These are phyloP conservation scores for Elymus sibiricus DNA, from an alignment of 176 grass and related monocot species.

Conservation along the genomic window DNA sequence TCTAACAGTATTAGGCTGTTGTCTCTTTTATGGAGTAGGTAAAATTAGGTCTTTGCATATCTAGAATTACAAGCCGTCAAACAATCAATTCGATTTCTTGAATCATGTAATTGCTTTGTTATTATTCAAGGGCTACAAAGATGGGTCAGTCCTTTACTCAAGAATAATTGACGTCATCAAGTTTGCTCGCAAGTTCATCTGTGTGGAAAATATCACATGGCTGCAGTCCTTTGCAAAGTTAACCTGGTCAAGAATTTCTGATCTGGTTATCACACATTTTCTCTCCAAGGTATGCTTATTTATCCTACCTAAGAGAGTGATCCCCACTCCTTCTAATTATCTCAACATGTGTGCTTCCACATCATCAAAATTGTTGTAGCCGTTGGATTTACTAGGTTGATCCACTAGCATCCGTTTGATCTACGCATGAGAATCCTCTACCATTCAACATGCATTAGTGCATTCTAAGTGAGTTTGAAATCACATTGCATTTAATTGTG, in stretches of 20 bases:
- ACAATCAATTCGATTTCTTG: not conserved
- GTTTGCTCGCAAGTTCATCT: slow-evolving; percentile 67
- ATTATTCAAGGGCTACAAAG: slow-evolving; percentile 63
- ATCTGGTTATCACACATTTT: slow-evolving; percentile 85
- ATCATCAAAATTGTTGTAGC: too few relatives aligned
- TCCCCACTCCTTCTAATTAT: too few relatives aligned
- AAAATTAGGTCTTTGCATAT: slow-evolving; percentile 2
- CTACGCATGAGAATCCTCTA: too few relatives aligned
- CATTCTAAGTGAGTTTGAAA: too few relatives aligned
- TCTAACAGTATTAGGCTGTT: not conserved
- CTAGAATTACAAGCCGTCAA: not conserved
- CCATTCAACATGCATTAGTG: too few relatives aligned
- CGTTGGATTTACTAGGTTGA: too few relatives aligned
- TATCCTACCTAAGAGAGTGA: not conserved
- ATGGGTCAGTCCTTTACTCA: slow-evolving; percentile 72
- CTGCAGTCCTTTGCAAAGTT: slow-evolving; percentile 73
- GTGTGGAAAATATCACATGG: slow-evolving; percentile 71
- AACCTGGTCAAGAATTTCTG: slow-evolving; percentile 83
- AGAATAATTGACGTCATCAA: slow-evolving; percentile 76
- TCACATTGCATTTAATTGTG: too few relatives aligned
- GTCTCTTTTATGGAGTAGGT: slow-evolving; percentile 2
- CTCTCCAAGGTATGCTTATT: slow-evolving; percentile 78
- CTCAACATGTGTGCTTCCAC: too few relatives aligned
- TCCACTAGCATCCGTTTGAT: too few relatives aligned
- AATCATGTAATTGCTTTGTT: slow-evolving; percentile 32